A percentile compares a stretch with the other conserved stretches of the same genome.
Evolutionary conservation across 2,329 filamentous ascomycete genomes (phyloP).

Genomic region (Claviceps pazoutovae): DNA sequence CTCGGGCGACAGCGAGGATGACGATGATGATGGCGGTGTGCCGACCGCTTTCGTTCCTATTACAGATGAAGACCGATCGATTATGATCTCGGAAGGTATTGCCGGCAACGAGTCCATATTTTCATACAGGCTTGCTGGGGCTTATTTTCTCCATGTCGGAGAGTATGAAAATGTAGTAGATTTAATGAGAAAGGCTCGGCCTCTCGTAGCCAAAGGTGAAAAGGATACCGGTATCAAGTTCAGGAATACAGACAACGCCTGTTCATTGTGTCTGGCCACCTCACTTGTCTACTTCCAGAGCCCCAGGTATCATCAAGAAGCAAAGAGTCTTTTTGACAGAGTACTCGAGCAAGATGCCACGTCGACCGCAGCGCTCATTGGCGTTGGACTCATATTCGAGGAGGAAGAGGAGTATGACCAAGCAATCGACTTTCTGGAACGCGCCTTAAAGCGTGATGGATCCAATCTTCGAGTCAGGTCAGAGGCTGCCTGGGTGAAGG

Average conservation of each 20-base stretch:
- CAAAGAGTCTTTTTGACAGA: conserved; percentile 70
- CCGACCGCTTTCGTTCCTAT: conserved; percentile 42
- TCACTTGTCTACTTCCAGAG: conserved; percentile 81
- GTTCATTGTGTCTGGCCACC: conserved; percentile 70
- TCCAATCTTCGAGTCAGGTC: conserved; percentile 66
- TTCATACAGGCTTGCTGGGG: conserved; percentile 67
- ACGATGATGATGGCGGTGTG: conserved; percentile 43
- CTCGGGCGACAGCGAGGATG: conserved; percentile 44
- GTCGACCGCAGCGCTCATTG: conserved; percentile 72
- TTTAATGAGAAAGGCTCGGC: conserved; percentile 60
- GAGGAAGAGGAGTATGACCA: conserved; percentile 80
- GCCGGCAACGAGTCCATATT: conserved; percentile 56
- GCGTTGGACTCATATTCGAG: conserved; percentile 80
- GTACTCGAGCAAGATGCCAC: conserved; percentile 63
- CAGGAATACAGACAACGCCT: conserved; percentile 55
- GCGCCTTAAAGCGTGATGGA: conserved; percentile 60
- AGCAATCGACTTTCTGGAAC: conserved; percentile 66
- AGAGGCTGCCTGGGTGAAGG: conserved; percentile 87
- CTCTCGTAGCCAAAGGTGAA: conserved; percentile 44
- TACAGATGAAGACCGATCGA: conserved; percentile 62
- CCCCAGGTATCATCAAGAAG: conserved; percentile 78
- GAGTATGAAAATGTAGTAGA: conserved; percentile 76
- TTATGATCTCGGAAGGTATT: conserved; percentile 68
- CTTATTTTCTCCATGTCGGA: conserved; percentile 73
- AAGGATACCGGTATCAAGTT: conserved; percentile 56